phyloP scores from a whole-genome alignment of 495 filamentous ascomycete species.

The Hyphodiscus hymeniophilus region DNA sequence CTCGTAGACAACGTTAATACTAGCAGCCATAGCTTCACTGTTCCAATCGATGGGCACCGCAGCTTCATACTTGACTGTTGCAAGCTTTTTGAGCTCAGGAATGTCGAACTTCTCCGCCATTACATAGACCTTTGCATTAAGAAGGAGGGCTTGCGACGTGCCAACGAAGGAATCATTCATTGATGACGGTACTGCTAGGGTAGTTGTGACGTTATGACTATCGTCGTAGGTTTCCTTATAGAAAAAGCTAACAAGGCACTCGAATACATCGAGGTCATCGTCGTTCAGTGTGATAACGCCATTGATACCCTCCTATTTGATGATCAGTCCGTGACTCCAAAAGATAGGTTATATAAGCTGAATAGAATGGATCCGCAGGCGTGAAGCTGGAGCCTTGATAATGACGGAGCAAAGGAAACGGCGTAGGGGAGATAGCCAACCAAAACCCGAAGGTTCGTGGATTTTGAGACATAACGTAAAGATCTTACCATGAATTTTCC shows the following conservation, averaged over 20 bases:
- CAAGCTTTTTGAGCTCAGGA: not conserved
- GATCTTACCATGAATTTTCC: constrained; percentile 27
- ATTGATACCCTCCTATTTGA: constrained; percentile 19
- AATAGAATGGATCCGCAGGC: too few species aligned
- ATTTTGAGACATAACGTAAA: not conserved
- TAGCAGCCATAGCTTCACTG: too few species aligned
- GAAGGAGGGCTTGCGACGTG: constrained; percentile 1
- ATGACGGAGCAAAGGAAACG: too few species aligned
- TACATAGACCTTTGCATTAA: constrained; percentile 7
- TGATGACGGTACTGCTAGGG: not conserved
- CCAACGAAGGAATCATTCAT: not conserved
- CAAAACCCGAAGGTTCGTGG: not conserved
- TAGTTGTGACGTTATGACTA: not conserved
- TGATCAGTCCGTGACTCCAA: too few species aligned
- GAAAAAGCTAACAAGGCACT: constrained; percentile 29
- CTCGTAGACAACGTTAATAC: too few species aligned
- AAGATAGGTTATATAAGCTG: too few species aligned
- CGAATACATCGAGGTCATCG: constrained; percentile 25
- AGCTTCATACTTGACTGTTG: constrained; percentile 4
- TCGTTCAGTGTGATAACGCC: constrained; percentile 12
- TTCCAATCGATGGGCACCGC: too few species aligned
- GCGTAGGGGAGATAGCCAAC: too few species aligned
- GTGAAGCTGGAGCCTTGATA: too few species aligned
- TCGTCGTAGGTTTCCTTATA: constrained; percentile 23
- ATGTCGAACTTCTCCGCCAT: constrained; percentile 9